Evolutionary conservation across 1,139 yeast species (phyloP).

Genomic region (Debaryomycetaceae sp.): DNA sequence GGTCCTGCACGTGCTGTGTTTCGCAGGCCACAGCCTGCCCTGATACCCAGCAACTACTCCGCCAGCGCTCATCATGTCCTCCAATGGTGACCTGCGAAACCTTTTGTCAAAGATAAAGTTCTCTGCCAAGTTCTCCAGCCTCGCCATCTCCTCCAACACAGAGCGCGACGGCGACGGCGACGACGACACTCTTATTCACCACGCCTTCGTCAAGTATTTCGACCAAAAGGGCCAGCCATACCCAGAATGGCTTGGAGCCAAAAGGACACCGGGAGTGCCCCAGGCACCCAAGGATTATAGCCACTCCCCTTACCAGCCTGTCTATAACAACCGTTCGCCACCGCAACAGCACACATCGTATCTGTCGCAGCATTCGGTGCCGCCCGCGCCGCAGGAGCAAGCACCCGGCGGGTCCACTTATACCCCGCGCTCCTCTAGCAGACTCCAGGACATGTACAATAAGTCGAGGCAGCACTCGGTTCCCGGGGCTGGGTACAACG

Average conservation of each 20-base stretch:
- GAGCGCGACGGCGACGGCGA: constrained; percentile 40
- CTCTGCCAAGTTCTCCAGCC: constrained; percentile 29
- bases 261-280: constrained; percentile 10
- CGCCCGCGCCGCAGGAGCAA: constrained; percentile 12
- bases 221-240: constrained; percentile 30
- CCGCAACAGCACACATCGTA: constrained; percentile 15
- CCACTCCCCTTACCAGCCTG: constrained; percentile 24
- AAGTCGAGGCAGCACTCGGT: constrained; percentile 40
- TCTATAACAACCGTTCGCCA: constrained; percentile 13
- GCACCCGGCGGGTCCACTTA: no score
- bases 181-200: constrained; percentile 41
- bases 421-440: constrained; percentile 33
- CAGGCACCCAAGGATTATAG: constrained; percentile 3
- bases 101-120: constrained; percentile 37
- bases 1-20: no score
- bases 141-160: constrained; percentile 23
- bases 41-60: no score
- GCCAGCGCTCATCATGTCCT: constrained; percentile 4
- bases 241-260: constrained; percentile 46
- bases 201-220: constrained; percentile 40
- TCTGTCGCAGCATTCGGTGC: constrained; percentile 9
- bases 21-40: no score
- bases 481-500: constrained; percentile 32
- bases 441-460: constrained; percentile 41
- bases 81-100: constrained; percentile 10